phyloP scores from a whole-genome alignment of 2,329 filamentous ascomycete species.

The Bisporella sp. region DNA sequence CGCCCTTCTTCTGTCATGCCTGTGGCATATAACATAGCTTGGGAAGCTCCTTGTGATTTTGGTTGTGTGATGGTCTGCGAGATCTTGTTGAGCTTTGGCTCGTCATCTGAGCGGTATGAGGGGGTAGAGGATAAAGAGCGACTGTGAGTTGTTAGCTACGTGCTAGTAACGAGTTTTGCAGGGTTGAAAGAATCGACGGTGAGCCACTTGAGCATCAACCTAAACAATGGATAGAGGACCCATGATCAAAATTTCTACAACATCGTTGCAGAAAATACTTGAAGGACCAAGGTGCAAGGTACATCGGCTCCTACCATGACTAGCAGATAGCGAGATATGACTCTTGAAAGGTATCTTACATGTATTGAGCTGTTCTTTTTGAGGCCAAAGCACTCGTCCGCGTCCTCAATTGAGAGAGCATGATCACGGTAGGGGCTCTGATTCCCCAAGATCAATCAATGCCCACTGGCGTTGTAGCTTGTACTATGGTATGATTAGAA shows the following conservation, averaged over 20 bases:
- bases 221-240: too few relatives aligned
- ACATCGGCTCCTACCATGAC: too few relatives aligned
- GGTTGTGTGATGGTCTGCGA: conserved; percentile 86
- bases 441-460: too few relatives aligned
- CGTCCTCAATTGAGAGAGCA: conserved; percentile 25
- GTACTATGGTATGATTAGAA: too few relatives aligned
- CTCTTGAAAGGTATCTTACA: conserved; percentile 12
- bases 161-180: not conserved
- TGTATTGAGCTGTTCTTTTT: conserved; percentile 23
- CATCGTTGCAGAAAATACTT: too few relatives aligned
- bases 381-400: conserved; percentile 23
- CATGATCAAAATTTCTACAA: too few relatives aligned
- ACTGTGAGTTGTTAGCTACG: conserved; percentile 15
- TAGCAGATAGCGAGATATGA: too few relatives aligned
- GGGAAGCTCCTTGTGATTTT: conserved; percentile 95
- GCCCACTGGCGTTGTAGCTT: too few relatives aligned
- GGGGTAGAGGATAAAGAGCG: conserved; percentile 25
- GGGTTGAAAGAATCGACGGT: too few relatives aligned
- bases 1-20: conserved; percentile 81
- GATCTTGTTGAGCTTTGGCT: conserved; percentile 66
- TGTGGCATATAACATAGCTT: conserved; percentile 98
- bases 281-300: too few relatives aligned
- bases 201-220: too few relatives aligned
- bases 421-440: not conserved
- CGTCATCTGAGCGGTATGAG: conserved; percentile 21